Percentiles rank a stretch among this genome's conserved stretches.
These are phyloP conservation scores for Aspergillus viridinutans DNA, from an alignment of 2,329 filamentous ascomycete genomes.

Conservation along the genomic window DNA sequence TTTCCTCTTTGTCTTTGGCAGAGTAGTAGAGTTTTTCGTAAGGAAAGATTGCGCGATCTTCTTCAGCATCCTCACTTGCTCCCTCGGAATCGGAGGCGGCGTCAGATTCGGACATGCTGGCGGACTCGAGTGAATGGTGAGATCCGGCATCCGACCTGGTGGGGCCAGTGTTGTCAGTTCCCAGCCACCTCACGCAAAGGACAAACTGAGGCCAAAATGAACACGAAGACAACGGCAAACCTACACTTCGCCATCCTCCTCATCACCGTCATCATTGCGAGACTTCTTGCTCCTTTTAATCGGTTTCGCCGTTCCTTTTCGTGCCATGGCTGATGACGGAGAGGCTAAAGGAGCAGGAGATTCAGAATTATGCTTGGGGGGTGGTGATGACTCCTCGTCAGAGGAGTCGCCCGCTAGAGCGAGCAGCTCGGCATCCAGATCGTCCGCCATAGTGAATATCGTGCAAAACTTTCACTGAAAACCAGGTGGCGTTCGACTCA, in stretches of 20 bases:
- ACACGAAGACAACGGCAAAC: slow-evolving; percentile 36
- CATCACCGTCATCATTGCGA: slow-evolving; percentile 51
- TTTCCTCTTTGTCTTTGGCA: slow-evolving; percentile 68
- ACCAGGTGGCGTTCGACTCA: slow-evolving; percentile 5
- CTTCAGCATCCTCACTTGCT: slow-evolving; percentile 42
- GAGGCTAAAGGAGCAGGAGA: slow-evolving; percentile 52
- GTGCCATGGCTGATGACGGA: slow-evolving; percentile 43
- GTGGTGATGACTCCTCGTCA: slow-evolving; percentile 51
- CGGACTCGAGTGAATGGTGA: slow-evolving; percentile 72
- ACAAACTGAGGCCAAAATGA: not conserved
- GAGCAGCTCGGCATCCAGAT: slow-evolving; percentile 89
- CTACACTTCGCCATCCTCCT: slow-evolving; percentile 82
- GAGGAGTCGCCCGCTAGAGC: slow-evolving; percentile 73
- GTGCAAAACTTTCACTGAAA: slow-evolving; percentile 6
- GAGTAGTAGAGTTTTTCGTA: slow-evolving; percentile 82
- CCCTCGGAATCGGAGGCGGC: slow-evolving; percentile 72
- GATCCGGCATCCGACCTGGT: slow-evolving; percentile 64
- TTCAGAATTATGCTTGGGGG: slow-evolving; percentile 53
- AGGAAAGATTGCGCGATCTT: slow-evolving; percentile 61
- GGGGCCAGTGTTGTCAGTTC: slow-evolving; percentile 8
- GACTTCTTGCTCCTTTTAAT: slow-evolving; percentile 43
- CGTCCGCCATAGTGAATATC: slow-evolving; percentile 62
- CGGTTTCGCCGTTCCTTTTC: slow-evolving; percentile 44
- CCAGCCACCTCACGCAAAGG: not conserved
- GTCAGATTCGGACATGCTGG: slow-evolving; percentile 84